These are phyloP conservation scores for Trichoderma sp. DNA, from an alignment of 2,329 filamentous ascomycete genomes.

Conservation along the genomic window DNA sequence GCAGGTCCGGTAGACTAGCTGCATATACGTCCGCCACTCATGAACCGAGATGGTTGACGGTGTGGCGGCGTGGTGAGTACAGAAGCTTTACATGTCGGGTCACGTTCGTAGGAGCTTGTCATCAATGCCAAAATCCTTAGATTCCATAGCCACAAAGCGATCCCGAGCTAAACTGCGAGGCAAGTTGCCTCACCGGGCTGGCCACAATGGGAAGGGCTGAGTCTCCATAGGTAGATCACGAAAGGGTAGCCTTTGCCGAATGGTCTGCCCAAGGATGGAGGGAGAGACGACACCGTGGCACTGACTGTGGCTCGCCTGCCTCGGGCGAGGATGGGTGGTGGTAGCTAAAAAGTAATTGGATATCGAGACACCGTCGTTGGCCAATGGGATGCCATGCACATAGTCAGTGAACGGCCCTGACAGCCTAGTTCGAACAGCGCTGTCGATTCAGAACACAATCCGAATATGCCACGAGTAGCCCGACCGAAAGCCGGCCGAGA, in stretches of 20 bases:
- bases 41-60: constrained; percentile 4
- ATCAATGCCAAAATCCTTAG: constrained; percentile 17
- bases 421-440: background rate
- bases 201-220: background rate
- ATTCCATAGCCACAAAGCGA: constrained; percentile 20
- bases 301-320: constrained; percentile 15
- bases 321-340: background rate
- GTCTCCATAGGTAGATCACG: constrained; percentile 4
- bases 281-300: constrained; percentile 7
- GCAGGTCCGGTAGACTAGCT: background rate
- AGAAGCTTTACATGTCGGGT: constrained; percentile 6
- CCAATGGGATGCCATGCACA: constrained; percentile 17
- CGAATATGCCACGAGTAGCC: constrained; percentile 10
- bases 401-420: constrained; percentile 3
- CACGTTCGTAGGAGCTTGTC: constrained; percentile 17
- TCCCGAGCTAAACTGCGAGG: constrained; percentile 12
- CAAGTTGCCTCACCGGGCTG: constrained; percentile 11
- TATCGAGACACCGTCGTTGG: background rate
- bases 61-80: constrained; percentile 5
- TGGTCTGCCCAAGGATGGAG: background rate
- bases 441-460: constrained; percentile 3
- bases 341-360: constrained; percentile 16
- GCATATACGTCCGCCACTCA: constrained; percentile 5
- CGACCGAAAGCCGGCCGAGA: constrained; percentile 15
- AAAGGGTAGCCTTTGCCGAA: background rate